Evolutionary conservation across 129 eudicot species (phyloP), one percentile per base, ranked within the genome.

Genomic region (Flaveria robusta): DNA sequence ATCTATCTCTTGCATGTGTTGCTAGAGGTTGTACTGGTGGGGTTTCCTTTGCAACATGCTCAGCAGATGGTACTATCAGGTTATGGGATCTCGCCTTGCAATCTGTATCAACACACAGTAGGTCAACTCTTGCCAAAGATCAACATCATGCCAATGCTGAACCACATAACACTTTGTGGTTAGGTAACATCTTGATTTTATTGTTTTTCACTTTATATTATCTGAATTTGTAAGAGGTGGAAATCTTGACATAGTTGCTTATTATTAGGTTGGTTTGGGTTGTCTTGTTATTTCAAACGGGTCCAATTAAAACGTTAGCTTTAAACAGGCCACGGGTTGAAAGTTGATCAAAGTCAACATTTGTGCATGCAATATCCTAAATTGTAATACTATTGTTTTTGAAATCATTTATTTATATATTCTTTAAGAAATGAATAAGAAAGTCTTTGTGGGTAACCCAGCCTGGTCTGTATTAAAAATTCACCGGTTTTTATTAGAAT

Each of bases 21-120:
- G 96, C 88, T 76, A 87, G 89, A 85, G 96, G 92, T 52, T 90
- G 96, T 77, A 72, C 83, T 37, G 92, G 92, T 42, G 92, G 92
- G 64, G 84, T 84, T 77, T 85, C 92, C 39, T 90, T 90, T 81
- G 82, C 92, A 73, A 90, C 96, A 74, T 90, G 96, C 75, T 90
- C 96, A 20, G 85, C 86, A 58, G 96, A 90, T 85, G 96, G 96
- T 24, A 83, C 77, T 29, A 83, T 87, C 47, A 81, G 96, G 83
- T 77, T 87, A 73, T 90, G 96, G 96, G 96, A 85, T 81, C 84
- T 87, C 41, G 73, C 81, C 9, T 37, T 78, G 76, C 90, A 87
- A 77, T 77, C 86, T 70, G 70, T 58, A 67, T 71, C 72, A 64
- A 74, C 69, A 9, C 73, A 71, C 43, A 56, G 72, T 50, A 49